A percentile compares a stretch with the other conserved stretches of the same genome.
Conservation (phyloP, 192 early-diverging fungal species). For the Funneliformis geosporum region DNA sequence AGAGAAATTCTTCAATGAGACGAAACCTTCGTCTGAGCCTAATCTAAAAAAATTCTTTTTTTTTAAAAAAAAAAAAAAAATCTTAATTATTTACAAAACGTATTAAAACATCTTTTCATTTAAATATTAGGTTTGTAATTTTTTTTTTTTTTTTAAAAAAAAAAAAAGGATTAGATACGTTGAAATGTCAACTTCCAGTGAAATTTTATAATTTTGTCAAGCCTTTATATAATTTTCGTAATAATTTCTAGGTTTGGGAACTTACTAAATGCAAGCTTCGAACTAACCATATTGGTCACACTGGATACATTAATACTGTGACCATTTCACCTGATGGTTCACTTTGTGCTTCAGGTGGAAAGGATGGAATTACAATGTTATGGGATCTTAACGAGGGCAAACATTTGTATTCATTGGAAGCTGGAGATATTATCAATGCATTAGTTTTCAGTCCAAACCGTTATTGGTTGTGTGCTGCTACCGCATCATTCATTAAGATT, state of each 20-base stretch:
- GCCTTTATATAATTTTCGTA: neutral
- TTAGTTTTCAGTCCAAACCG: slow-evolving; percentile 99
- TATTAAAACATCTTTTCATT: too few species aligned
- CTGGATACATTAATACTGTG: slow-evolving; percentile 96
- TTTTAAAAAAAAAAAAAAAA: too few species aligned
- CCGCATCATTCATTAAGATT: slow-evolving; percentile 94
- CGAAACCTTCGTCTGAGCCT: slow-evolving; percentile 52
- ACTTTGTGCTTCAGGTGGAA: slow-evolving; percentile 99
- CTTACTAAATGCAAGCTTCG: slow-evolving; percentile 97
- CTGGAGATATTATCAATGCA: slow-evolving; percentile 94
- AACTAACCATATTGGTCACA: slow-evolving; percentile 99
- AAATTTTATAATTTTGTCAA: neutral
- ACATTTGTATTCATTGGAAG: slow-evolving; percentile 99
- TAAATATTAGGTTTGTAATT: too few species aligned
- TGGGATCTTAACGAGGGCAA: slow-evolving; percentile 99
- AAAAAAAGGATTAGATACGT: too few species aligned
- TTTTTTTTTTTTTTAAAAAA: too few species aligned
- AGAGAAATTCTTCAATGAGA: slow-evolving; percentile 66
- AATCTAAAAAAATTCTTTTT: slow-evolving; percentile 29
- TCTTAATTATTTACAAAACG: too few species aligned
- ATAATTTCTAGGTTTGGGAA: slow-evolving; percentile 87
- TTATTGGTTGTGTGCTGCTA: slow-evolving; percentile 99
- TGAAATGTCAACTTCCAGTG: too few species aligned
- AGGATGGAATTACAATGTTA: slow-evolving; percentile 98
- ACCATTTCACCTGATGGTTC: slow-evolving; percentile 99